Percentiles rank a stretch among this genome's conserved stretches.
Evolutionary conservation across 805 yeast species (phyloP).

Genomic region (Yarrowia porcina): DNA sequence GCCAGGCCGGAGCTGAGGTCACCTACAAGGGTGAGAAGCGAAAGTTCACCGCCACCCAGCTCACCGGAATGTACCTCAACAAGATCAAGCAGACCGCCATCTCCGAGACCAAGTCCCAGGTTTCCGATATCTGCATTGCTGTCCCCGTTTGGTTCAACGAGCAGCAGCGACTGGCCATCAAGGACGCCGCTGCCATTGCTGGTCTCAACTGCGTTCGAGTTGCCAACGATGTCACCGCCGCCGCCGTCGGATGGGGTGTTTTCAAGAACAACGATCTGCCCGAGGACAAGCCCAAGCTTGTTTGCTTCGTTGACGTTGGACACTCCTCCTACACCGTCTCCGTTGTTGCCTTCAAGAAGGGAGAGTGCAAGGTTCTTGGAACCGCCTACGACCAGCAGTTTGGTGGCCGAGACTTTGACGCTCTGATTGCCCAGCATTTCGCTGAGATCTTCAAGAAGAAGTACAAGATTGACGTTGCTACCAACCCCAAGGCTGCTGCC

Average conservation of each 20-base stretch:
- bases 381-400: slow-evolving; percentile 92
- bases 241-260: slow-evolving; percentile 98
- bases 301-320: slow-evolving; percentile 95
- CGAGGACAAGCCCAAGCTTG: slow-evolving; percentile 84
- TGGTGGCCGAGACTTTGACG: slow-evolving; percentile 97
- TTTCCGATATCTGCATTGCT: slow-evolving; percentile 85
- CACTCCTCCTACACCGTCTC: slow-evolving; percentile 92
- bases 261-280: slow-evolving; percentile 90
- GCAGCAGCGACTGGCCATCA: slow-evolving; percentile 91
- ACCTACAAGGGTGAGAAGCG: slow-evolving; percentile 74
- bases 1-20: slow-evolving; percentile 80
- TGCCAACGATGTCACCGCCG: slow-evolving; percentile 96
- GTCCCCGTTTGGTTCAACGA: slow-evolving; percentile 98
- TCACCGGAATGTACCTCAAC: slow-evolving; percentile 91
- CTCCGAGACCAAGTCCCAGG: slow-evolving; percentile 76
- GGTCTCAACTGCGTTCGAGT: slow-evolving; percentile 98
- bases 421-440: slow-evolving; percentile 89
- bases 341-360: slow-evolving; percentile 87
- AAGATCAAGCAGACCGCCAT: slow-evolving; percentile 78
- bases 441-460: slow-evolving; percentile 88
- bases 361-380: slow-evolving; percentile 90
- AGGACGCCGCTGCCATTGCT: slow-evolving; percentile 93
- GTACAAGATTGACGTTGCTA: slow-evolving; percentile 87
- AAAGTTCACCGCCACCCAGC: slow-evolving; percentile 82
- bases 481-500: slow-evolving; percentile 91